Conservation (phyloP, 176 grass and related monocot species). For the Zizania latifolia region DNA sequence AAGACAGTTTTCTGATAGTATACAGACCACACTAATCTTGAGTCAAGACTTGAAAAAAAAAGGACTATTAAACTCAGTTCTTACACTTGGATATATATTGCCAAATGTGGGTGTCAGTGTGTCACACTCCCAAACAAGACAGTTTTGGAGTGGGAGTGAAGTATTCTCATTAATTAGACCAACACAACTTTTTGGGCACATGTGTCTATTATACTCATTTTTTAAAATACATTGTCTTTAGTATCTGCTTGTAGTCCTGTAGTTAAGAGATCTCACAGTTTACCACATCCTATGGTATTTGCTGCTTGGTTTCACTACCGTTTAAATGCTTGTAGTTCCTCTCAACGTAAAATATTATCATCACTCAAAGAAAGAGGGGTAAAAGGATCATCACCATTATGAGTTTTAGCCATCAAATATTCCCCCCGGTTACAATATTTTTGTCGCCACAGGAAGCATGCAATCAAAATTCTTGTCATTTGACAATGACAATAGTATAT, state of each 20-base stretch:
- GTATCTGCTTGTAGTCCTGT: neutral
- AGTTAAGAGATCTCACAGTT: neutral
- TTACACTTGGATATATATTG: conserved; percentile 16
- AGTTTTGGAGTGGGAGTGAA: neutral
- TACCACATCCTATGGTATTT: neutral
- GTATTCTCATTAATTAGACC: neutral
- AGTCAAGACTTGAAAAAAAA: neutral
- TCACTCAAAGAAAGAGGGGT: no score
- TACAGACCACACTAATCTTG: neutral
- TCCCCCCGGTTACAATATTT: neutral
- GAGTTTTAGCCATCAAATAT: neutral
- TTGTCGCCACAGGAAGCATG: neutral
- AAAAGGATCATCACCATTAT: neutral
- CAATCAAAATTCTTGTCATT: neutral
- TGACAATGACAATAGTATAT: neutral
- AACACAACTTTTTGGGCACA: neutral
- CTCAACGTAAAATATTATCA: neutral
- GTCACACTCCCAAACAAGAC: neutral
- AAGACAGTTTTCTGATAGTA: conserved; percentile 26
- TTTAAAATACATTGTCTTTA: neutral
- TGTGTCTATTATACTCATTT: neutral
- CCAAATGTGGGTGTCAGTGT: conserved; percentile 15
- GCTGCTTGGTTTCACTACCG: neutral
- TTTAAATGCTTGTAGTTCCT: neutral
- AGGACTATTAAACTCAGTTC: neutral